Percentiles rank a stretch among this genome's conserved stretches.
These are phyloP conservation scores for Penicillium crustosum DNA, from an alignment of 2,329 filamentous ascomycete species.

Conservation along the genomic window DNA sequence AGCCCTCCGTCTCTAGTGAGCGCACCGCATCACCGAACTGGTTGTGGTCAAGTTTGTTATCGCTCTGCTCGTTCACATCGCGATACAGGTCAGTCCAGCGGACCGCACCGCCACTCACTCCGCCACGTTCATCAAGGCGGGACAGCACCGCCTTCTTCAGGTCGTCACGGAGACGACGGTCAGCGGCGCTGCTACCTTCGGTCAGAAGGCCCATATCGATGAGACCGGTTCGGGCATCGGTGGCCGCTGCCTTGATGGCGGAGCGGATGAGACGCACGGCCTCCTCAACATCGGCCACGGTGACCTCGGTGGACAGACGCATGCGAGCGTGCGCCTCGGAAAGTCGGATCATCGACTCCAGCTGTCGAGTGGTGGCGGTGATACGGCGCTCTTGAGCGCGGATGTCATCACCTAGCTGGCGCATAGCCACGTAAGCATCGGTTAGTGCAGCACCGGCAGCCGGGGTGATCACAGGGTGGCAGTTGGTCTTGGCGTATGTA, in stretches of 20 bases:
- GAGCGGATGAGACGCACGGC: conserved; percentile 90
- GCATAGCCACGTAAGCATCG: conserved; percentile 89
- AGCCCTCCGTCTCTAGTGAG: conserved; percentile 78
- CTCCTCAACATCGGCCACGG: conserved; percentile 79
- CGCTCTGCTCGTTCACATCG: conserved; percentile 68
- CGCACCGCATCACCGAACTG: conserved; percentile 84
- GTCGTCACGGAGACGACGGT: conserved; percentile 78
- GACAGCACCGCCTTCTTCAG: conserved; percentile 75
- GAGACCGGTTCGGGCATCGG: conserved; percentile 81
- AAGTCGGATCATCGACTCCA: conserved; percentile 98
- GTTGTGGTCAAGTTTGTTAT: conserved; percentile 67
- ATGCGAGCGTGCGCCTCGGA: conserved; percentile 97
- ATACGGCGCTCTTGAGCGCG: conserved; percentile 91
- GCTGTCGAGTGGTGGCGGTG: conserved; percentile 92
- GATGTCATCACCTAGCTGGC: conserved; percentile 83
- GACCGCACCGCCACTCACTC: conserved; percentile 63
- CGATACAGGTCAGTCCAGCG: conserved; percentile 77
- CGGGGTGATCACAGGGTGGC: conserved; percentile 78
- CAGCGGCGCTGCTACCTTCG: conserved; percentile 87
- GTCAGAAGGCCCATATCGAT: conserved; percentile 97
- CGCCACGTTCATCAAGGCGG: conserved; percentile 77
- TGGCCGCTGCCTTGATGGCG: conserved; percentile 95
- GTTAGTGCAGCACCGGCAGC: conserved; percentile 82
- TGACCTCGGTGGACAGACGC: conserved; percentile 77
- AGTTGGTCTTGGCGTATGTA: conserved; percentile 84